Percentiles rank a stretch among this genome's conserved stretches.
phyloP scores from a whole-genome alignment of 305 asterid genomes.

The Fraxinus xanthoxyloides region DNA sequence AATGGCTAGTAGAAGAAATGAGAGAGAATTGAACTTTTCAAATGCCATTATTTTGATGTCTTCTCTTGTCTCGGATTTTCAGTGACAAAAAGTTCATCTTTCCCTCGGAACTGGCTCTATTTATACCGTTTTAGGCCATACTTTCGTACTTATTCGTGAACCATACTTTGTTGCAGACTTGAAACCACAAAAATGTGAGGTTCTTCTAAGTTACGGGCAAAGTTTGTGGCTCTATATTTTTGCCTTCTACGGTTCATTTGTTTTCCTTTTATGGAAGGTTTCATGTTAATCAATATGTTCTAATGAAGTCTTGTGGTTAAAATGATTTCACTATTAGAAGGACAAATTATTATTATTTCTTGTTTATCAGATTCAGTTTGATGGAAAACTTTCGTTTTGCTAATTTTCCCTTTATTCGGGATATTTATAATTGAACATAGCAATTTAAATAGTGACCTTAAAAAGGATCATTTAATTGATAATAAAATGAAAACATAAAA shows the following conservation, averaged over 20 bases:
- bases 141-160: background rate
- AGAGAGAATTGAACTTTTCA: conserved; percentile 16
- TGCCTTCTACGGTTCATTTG: background rate
- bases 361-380: no score
- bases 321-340: no score
- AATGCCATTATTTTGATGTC: conserved; percentile 7
- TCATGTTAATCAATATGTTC: no score
- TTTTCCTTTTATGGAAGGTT: background rate
- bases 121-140: background rate
- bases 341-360: no score
- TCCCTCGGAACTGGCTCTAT: background rate
- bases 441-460: no score
- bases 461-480: no score
- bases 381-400: no score
- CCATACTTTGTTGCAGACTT: background rate
- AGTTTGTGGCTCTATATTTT: background rate
- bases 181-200: background rate
- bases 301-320: background rate
- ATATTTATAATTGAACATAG: no score
- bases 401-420: no score
- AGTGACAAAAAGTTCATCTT: no score
- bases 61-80: background rate
- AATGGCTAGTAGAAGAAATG: conserved; percentile 17
- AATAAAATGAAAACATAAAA: no score
- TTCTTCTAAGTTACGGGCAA: background rate